Base-by-base conservation (phyloP, 148 eudicot species). In the Rhododendron ferrugineum region DNA sequence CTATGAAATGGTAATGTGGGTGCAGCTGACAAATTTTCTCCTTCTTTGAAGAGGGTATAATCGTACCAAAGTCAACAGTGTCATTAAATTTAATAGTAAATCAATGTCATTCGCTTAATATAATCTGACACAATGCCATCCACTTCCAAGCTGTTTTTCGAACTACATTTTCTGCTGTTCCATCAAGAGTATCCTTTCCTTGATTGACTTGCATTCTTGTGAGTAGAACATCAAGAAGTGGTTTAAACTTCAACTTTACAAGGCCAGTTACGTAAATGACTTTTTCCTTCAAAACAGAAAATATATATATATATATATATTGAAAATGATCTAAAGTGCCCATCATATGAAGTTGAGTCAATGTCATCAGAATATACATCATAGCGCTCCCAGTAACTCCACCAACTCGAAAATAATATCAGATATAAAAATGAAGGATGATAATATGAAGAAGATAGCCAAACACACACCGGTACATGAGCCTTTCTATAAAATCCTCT, bases 401-500 rank as follows among this genome's bases (percentile, higher is more conserved):
- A 75, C 49, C 18, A 40, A 54, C 47, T 13, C 23, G 36, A 75
- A 83, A 74, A 2, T 37, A 75, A 54, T 13, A 50, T 40, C 58
- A 34, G n/a, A n/a, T 50, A 84, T 3, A 75, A 18, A 54, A 14
- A 16, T 36, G 64, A 77, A 56, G 11, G 70, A 82, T 44, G 16
- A 49, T 1, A 47, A 28, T 11, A 14, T 32, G 50, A 34, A 13
- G 75, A 81, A 58, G 86, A 68, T 3, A 58, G 7, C 40, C 80
- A 80, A 64, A 56, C 78, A 78, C 93, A 86, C 82, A 97, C 99
- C 99, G 92, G 92, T 91, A 97, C 95, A 93, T 94, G 58, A 97
- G 98, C 88, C 98, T 94, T 87, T 97, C 98, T 50, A 97, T 92
- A 81, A 97, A 97, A 93, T 97, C 99, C 66, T 97, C 99, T 90